Percentiles rank a stretch among this genome's conserved stretches.
Evolutionary conservation across 2,329 filamentous ascomycete genomes (phyloP).

Genomic region (Colletotrichum costaricense): DNA sequence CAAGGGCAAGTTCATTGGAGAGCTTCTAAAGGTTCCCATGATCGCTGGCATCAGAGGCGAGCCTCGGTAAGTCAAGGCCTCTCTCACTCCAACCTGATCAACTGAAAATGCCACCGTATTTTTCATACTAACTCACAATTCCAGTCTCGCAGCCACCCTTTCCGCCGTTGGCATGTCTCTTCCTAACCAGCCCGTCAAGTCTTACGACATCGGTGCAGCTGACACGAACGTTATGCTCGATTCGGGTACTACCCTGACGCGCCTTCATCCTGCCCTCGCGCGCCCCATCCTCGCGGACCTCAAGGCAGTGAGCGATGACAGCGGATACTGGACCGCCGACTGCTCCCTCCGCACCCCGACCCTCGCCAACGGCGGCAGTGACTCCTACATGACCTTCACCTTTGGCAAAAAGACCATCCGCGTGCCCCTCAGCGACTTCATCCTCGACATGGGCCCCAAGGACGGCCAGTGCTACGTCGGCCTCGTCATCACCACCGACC

Average conservation of each 20-base stretch:
- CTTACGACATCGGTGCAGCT: slow-evolving; percentile 40
- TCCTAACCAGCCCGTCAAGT: slow-evolving; percentile 34
- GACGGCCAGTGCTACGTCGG: slow-evolving; percentile 55
- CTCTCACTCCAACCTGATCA: background rate
- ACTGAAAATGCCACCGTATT: background rate
- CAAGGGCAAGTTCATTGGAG: slow-evolving; percentile 61
- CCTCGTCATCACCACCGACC: slow-evolving; percentile 50
- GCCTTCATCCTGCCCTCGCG: slow-evolving; percentile 57
- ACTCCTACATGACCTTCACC: slow-evolving; percentile 55
- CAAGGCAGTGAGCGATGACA: slow-evolving; percentile 50
- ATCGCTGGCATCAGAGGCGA: slow-evolving; percentile 50
- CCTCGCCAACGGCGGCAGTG: slow-evolving; percentile 44
- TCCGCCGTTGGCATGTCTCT: slow-evolving; percentile 46
- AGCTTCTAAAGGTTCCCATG: slow-evolving; percentile 55
- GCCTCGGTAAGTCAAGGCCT: slow-evolving; percentile 38
- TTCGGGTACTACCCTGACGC: slow-evolving; percentile 62
- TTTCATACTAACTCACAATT: slow-evolving; percentile 27
- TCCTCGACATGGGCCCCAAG: slow-evolving; percentile 52
- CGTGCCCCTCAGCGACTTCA: slow-evolving; percentile 60
- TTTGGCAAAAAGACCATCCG: slow-evolving; percentile 55
- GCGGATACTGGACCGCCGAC: slow-evolving; percentile 57
- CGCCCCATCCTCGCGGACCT: slow-evolving; percentile 56
- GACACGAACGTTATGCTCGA: slow-evolving; percentile 61
- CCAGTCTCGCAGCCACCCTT: slow-evolving; percentile 48
- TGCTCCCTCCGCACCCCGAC: slow-evolving; percentile 50